Conservation (phyloP, 2,329 filamentous ascomycete species). For the Hypoxylon sp. region DNA sequence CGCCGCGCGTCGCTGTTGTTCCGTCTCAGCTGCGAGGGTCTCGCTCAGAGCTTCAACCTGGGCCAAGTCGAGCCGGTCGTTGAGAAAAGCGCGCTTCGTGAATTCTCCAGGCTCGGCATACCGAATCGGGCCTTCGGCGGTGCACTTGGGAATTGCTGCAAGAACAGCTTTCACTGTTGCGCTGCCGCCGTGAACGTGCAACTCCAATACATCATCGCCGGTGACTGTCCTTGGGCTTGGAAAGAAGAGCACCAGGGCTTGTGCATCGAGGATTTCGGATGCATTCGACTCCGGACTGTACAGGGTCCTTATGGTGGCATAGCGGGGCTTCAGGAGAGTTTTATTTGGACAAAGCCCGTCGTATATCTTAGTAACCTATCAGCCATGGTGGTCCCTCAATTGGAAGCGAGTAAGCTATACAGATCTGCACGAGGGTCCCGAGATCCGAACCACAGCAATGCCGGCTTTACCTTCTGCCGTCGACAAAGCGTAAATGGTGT, state of each 20-base stretch:
- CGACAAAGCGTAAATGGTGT: slow-evolving; percentile 93
- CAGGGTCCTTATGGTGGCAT: slow-evolving; percentile 80
- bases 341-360: slow-evolving; percentile 63
- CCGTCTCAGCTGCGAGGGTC: slow-evolving; percentile 78
- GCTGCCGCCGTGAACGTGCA: slow-evolving; percentile 93
- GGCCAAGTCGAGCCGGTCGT: slow-evolving; percentile 85
- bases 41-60: slow-evolving; percentile 80
- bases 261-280: slow-evolving; percentile 77
- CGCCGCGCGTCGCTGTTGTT: slow-evolving; percentile 90
- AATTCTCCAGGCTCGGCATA: slow-evolving; percentile 97
- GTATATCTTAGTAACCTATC: slow-evolving; percentile 59
- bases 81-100: slow-evolving; percentile 90
- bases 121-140: slow-evolving; percentile 64
- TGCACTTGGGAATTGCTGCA: slow-evolving; percentile 74
- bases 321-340: slow-evolving; percentile 60
- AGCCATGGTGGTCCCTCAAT: slow-evolving; percentile 37
- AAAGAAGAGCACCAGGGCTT: slow-evolving; percentile 86
- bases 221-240: slow-evolving; percentile 85
- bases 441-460: slow-evolving; percentile 90
- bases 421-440: slow-evolving; percentile 77
- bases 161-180: slow-evolving; percentile 91
- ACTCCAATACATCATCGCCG: slow-evolving; percentile 90
- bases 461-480: slow-evolving; percentile 87
- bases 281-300: slow-evolving; percentile 62
- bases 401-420: slow-evolving; percentile 30